These are phyloP conservation scores for Aristolochia californica DNA, from an alignment of 164 flowering plant genomes.

Conservation along the genomic window DNA sequence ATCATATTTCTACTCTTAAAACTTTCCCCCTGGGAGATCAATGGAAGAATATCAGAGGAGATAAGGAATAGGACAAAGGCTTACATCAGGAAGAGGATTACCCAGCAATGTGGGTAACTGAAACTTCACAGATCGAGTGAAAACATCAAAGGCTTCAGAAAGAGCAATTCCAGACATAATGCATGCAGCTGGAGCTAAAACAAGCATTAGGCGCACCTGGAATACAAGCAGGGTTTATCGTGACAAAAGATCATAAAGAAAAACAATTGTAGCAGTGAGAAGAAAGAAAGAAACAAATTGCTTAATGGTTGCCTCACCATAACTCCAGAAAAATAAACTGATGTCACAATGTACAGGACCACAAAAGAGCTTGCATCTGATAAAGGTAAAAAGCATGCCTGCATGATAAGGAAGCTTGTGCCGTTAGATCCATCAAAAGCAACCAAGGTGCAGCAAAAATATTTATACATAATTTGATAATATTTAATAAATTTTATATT, in stretches of 20 bases:
- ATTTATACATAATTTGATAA: too few species aligned
- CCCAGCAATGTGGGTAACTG: conserved; percentile 38
- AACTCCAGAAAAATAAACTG: conserved; percentile 99
- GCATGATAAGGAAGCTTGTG: too few species aligned
- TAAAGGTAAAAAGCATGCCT: conserved; percentile 92
- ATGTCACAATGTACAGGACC: conserved; percentile 79
- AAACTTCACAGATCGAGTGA: conserved; percentile 81
- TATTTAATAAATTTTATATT: too few species aligned
- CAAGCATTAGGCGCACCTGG: conserved; percentile 98
- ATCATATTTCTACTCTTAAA: too few species aligned
- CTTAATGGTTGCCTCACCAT: conserved; percentile 48
- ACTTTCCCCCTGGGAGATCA: too few species aligned
- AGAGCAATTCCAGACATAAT: conserved; percentile 98
- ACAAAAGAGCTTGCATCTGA: conserved; percentile 98
- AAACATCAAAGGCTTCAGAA: conserved; percentile 82
- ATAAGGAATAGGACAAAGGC: too few species aligned
- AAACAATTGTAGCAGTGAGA: neutral
- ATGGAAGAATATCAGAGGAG: too few species aligned
- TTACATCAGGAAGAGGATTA: neutral
- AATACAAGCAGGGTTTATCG: conserved; percentile 7
- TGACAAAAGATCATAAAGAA: neutral
- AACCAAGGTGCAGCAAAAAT: too few species aligned
- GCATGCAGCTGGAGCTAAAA: conserved; percentile 98
- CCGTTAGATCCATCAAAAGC: too few species aligned
- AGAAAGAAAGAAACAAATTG: neutral